Conservation (phyloP, 306 rosid genomes). For the Vigna hirtella region DNA sequence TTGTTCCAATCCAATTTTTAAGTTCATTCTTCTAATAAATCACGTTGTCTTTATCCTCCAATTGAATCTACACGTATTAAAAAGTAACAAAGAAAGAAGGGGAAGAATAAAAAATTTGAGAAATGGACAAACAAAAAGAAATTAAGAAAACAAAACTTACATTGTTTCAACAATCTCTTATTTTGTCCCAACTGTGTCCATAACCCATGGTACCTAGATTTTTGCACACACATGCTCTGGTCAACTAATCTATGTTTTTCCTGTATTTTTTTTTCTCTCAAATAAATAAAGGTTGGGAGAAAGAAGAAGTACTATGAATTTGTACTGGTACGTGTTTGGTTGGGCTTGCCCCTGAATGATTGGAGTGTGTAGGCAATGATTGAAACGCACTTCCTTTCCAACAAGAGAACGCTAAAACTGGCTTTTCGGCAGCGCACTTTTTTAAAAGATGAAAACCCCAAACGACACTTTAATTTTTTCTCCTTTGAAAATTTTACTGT, state of each 20-base stretch:
- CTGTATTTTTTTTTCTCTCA: neutral
- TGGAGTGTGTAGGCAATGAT: constrained; percentile 48
- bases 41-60: constrained; percentile 4
- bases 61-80: neutral
- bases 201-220: no score
- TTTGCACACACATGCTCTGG: no score
- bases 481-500: neutral
- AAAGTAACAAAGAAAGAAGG: neutral
- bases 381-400: constrained; percentile 35
- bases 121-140: neutral
- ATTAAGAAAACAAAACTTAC: neutral
- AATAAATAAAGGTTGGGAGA: neutral
- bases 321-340: constrained; percentile 27
- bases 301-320: constrained; percentile 27
- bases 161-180: constrained; percentile 1
- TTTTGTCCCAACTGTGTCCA: constrained; percentile 6
- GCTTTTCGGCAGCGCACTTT: constrained; percentile 38
- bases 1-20: constrained; percentile 25
- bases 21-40: neutral
- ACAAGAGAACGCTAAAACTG: constrained; percentile 22
- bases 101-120: neutral
- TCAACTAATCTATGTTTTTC: no score
- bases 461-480: neutral
- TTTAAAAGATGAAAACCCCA: constrained; percentile 14
- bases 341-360: constrained; percentile 15